Evolutionary conservation across 257 asterid species (phyloP).

Genomic region (Schizonepeta tenuifolia): DNA sequence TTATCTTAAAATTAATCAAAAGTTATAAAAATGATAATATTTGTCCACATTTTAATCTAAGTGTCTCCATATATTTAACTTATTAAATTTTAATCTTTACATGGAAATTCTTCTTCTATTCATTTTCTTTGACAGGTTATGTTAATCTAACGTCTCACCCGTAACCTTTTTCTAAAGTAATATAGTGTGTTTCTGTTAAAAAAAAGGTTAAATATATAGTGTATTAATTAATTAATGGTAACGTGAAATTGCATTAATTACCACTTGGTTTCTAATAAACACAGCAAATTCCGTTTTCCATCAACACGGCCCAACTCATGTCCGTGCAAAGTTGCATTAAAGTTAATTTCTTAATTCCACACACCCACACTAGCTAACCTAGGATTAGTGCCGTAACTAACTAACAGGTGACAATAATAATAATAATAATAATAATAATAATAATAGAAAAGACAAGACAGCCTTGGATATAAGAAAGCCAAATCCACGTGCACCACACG

Average conservation of each 20-base stretch:
- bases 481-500: constrained; percentile 60
- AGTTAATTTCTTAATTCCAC: constrained; percentile 16
- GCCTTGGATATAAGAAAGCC: constrained; percentile 23
- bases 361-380: too few species aligned
- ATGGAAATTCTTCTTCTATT: not conserved
- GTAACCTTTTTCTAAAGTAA: constrained; percentile 19
- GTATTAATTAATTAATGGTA: not conserved
- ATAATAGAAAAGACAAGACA: constrained; percentile 32
- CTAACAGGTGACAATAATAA: not conserved
- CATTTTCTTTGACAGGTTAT: not conserved
- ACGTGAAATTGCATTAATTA: not conserved
- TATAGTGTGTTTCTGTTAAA: too few species aligned
- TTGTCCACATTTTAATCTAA: too few species aligned
- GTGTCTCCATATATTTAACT: too few species aligned
- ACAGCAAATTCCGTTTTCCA: constrained; percentile 19
- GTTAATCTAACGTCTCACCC: not conserved
- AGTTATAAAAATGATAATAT: too few species aligned
- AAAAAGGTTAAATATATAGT: too few species aligned
- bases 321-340: constrained; percentile 5
- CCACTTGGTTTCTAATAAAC: not conserved
- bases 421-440: not conserved
- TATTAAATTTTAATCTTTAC: too few species aligned
- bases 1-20: too few species aligned
- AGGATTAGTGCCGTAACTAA: constrained; percentile 10
- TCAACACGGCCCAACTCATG: not conserved